These are phyloP conservation scores for Atkinsonella texensis DNA, from an alignment of 2,329 filamentous ascomycete species.

Conservation along the genomic window DNA sequence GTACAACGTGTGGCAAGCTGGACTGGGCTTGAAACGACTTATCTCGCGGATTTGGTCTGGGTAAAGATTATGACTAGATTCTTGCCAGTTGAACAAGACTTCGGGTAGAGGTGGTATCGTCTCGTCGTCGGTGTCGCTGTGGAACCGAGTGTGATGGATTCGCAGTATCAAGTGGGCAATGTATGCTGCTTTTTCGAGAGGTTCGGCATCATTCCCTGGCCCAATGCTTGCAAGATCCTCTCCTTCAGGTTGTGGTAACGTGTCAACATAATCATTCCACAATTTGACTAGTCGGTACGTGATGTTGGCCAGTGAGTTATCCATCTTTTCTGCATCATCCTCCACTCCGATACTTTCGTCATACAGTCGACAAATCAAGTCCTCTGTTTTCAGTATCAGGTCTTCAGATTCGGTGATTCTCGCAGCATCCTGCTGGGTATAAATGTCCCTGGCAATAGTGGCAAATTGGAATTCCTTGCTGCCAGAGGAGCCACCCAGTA, in stretches of 20 bases:
- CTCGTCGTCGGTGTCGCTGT: constrained; percentile 23
- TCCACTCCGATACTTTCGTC: constrained; percentile 44
- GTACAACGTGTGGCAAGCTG: constrained; percentile 64
- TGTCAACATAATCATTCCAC: constrained; percentile 43
- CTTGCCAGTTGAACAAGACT: constrained; percentile 73
- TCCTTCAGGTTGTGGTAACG: constrained; percentile 34
- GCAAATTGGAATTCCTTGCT: constrained; percentile 53
- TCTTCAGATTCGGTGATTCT: constrained; percentile 55
- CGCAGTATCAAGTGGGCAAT: constrained; percentile 67
- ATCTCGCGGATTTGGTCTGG: constrained; percentile 55
- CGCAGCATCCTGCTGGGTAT: constrained; percentile 43
- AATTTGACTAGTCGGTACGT: constrained; percentile 39
- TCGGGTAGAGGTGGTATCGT: constrained; percentile 53
- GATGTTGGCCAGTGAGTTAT: constrained; percentile 42
- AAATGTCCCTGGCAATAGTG: constrained; percentile 59
- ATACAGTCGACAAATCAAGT: constrained; percentile 53
- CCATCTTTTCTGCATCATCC: constrained; percentile 43
- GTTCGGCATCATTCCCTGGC: constrained; percentile 46
- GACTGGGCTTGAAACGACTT: constrained; percentile 52
- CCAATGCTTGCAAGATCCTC: constrained; percentile 52
- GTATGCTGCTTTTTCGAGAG: constrained; percentile 66
- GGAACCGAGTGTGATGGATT: constrained; percentile 56
- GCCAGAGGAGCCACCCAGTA: constrained; percentile 27
- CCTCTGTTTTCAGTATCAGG: constrained; percentile 65
- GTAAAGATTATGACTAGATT: constrained; percentile 61